phyloP scores from a whole-genome alignment of 1,284 basidiomycete species.

The Irpex rosettiformis region DNA sequence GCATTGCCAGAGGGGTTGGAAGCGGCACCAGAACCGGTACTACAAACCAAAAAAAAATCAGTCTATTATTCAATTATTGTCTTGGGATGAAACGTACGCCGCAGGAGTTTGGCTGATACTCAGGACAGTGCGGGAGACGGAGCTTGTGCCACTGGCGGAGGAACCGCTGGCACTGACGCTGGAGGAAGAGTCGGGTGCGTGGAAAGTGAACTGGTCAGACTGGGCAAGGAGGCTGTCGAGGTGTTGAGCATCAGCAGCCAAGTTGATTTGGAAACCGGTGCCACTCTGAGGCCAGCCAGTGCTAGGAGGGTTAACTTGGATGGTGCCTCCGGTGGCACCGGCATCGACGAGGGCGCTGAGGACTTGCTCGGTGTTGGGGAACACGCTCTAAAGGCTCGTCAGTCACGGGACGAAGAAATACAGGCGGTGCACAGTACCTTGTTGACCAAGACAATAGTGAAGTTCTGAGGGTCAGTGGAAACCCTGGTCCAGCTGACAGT shows the following conservation, averaged over 20 bases:
- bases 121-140: slow-evolving; percentile 3
- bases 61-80: too few species aligned
- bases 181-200: slow-evolving; percentile 19
- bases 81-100: slow-evolving; percentile 17
- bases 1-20: slow-evolving; percentile 11
- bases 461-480: slow-evolving; percentile 59
- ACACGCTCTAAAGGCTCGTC: slow-evolving; percentile 24
- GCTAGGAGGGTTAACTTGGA: slow-evolving; percentile 46
- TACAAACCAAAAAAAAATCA: slow-evolving; percentile 8
- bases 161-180: slow-evolving; percentile 9
- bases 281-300: slow-evolving; percentile 54
- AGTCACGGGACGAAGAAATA: slow-evolving; percentile 3
- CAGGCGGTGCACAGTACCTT: slow-evolving; percentile 24
- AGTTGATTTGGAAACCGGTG: slow-evolving; percentile 62
- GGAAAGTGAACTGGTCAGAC: slow-evolving; percentile 56
- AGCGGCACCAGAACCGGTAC: neutral
- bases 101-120: neutral
- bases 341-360: slow-evolving; percentile 50
- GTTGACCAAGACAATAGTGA: slow-evolving; percentile 68
- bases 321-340: slow-evolving; percentile 23
- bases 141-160: slow-evolving; percentile 11
- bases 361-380: slow-evolving; percentile 36
- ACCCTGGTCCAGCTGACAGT: slow-evolving; percentile 63
- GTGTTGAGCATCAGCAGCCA: slow-evolving; percentile 47
- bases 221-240: slow-evolving; percentile 60